A percentile compares a stretch with the other conserved stretches of the same genome.
Evolutionary conservation across 2,329 filamentous ascomycete species (phyloP).

Genomic region (Phaeosphaeria sp.): DNA sequence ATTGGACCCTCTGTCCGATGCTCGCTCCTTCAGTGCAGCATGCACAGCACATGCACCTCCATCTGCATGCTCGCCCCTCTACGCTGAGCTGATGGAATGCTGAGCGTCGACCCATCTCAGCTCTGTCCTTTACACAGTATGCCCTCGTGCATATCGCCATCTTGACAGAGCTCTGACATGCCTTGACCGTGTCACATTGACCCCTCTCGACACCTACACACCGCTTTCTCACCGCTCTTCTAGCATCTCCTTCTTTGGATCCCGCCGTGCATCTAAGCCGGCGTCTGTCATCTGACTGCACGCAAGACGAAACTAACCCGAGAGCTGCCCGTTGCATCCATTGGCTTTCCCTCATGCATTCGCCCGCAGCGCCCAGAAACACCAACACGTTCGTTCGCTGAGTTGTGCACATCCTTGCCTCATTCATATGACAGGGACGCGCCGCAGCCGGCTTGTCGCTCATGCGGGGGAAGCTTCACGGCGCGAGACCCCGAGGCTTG

Average conservation of each 20-base stretch:
- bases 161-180: neutral
- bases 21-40: slow-evolving; percentile 5
- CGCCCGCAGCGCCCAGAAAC: slow-evolving; percentile 23
- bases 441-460: slow-evolving; percentile 37
- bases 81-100: neutral
- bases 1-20: slow-evolving; percentile 10
- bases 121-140: neutral
- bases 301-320: slow-evolving; percentile 9
- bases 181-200: neutral
- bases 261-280: slow-evolving; percentile 9
- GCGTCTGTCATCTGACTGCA: slow-evolving; percentile 41
- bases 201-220: slow-evolving; percentile 9
- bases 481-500: slow-evolving; percentile 18
- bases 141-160: neutral
- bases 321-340: neutral
- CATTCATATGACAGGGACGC: slow-evolving; percentile 31
- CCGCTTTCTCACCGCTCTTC: slow-evolving; percentile 33
- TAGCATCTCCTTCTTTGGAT: slow-evolving; percentile 12
- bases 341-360: neutral
- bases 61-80: neutral
- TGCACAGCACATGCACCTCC: slow-evolving; percentile 3
- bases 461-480: slow-evolving; percentile 26
- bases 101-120: neutral
- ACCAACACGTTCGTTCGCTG: slow-evolving; percentile 13
- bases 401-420: slow-evolving; percentile 16